A percentile compares a stretch with the other conserved stretches of the same genome.
These are phyloP conservation scores for Trichophaea hybrida DNA, from an alignment of 2,329 filamentous ascomycete species.

Conservation along the genomic window DNA sequence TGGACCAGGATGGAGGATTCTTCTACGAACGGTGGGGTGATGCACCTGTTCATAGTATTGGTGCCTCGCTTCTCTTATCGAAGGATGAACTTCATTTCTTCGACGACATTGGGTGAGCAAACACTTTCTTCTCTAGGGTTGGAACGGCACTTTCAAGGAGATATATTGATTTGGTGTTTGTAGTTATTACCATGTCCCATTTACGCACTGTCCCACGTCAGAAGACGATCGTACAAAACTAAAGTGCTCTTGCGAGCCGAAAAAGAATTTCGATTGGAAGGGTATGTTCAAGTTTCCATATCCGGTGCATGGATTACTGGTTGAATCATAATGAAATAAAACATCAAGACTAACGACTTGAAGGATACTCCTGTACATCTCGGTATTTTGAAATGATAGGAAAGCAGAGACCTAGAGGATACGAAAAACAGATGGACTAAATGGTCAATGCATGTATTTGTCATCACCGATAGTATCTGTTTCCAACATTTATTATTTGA, in stretches of 20 bases:
- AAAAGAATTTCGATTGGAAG: constrained; percentile 99
- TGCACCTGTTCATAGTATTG: constrained; percentile 96
- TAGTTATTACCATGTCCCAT: constrained; percentile 83
- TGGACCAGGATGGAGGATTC: constrained; percentile 88
- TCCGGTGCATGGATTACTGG: background rate
- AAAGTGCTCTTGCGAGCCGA: constrained; percentile 87
- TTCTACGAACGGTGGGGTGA: constrained; percentile 99
- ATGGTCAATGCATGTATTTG: background rate
- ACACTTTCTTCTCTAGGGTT: too few relatives aligned
- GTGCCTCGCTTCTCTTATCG: constrained; percentile 68
- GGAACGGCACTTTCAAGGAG: background rate
- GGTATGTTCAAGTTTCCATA: constrained; percentile 67
- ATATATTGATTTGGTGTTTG: background rate
- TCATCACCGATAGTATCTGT: too few relatives aligned
- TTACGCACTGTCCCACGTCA: constrained; percentile 90
- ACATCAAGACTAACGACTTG: constrained; percentile 17
- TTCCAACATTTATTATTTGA: too few relatives aligned
- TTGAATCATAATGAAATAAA: background rate
- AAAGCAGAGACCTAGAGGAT: constrained; percentile 70
- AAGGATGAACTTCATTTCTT: constrained; percentile 98
- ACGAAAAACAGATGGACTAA: constrained; percentile 46
- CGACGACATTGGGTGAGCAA: constrained; percentile 64
- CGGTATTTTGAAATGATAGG: constrained; percentile 74
- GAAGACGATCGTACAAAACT: constrained; percentile 71
- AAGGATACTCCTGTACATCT: constrained; percentile 51